Conservation (phyloP, 2,329 filamentous ascomycete genomes). For the Calonectria fujianensis region DNA sequence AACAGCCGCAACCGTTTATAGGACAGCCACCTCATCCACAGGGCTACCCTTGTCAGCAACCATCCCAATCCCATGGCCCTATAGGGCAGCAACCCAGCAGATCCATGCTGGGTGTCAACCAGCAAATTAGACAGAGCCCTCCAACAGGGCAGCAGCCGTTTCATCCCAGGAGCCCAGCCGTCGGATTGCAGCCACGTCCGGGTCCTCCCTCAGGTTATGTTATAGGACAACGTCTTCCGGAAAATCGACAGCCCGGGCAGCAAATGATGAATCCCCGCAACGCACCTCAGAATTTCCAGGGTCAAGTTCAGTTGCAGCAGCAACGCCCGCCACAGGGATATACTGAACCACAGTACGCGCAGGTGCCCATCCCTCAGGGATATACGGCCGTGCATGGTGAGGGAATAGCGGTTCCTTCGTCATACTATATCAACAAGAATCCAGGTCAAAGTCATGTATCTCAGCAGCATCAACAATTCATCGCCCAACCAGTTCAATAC, state of each 20-base stretch:
- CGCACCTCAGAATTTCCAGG: slow-evolving; percentile 18
- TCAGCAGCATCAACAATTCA: slow-evolving; percentile 41
- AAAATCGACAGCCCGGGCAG: slow-evolving; percentile 26
- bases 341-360: slow-evolving; percentile 60
- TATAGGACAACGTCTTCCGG: slow-evolving; percentile 13
- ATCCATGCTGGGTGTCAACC: background rate
- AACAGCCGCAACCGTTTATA: slow-evolving; percentile 30
- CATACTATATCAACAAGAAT: slow-evolving; percentile 53
- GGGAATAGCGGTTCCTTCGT: slow-evolving; percentile 55
- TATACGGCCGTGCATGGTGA: slow-evolving; percentile 63
- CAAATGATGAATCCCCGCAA: slow-evolving; percentile 24
- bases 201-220: background rate
- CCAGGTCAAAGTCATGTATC: slow-evolving; percentile 40
- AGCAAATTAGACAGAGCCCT: slow-evolving; percentile 33
- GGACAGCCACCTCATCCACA: slow-evolving; percentile 37
- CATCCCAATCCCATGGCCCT: slow-evolving; percentile 45
- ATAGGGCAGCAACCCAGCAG: slow-evolving; percentile 37
- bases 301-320: slow-evolving; percentile 31
- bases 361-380: slow-evolving; percentile 61
- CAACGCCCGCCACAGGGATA: slow-evolving; percentile 41
- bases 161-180: slow-evolving; percentile 13
- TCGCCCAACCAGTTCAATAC: slow-evolving; percentile 30
- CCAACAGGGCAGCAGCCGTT: slow-evolving; percentile 46
- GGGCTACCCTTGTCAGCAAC: slow-evolving; percentile 46
- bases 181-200: slow-evolving; percentile 38